These are phyloP conservation scores for Scheffersomyces illinoinensis DNA, from an alignment of 1,139 yeast genomes.

Conservation along the genomic window DNA sequence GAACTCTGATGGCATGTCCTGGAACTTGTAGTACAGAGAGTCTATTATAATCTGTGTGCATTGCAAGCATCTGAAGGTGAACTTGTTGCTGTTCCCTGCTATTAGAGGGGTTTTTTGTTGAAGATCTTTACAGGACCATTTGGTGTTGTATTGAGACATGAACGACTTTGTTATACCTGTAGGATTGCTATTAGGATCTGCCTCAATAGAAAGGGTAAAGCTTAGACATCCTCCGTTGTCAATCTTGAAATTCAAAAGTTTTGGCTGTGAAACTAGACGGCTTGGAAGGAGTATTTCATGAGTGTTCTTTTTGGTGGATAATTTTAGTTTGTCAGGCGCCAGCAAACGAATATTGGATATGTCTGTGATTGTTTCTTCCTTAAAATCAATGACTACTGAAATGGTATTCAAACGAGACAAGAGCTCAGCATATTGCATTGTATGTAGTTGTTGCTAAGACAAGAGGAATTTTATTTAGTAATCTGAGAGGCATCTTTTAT, in stretches of 20 bases:
- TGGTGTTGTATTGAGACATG: conserved; percentile 7
- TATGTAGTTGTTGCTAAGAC: not conserved
- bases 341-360: conserved; percentile 10
- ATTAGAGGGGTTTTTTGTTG: conserved; percentile 30
- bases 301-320: conserved; percentile 1
- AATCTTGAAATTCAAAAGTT: conserved; percentile 9
- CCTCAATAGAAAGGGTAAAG: conserved; percentile 1
- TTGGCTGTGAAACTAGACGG: not conserved
- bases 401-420: conserved; percentile 39
- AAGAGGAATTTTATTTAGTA: not conserved
- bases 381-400: conserved; percentile 28
- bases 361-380: conserved; percentile 8
- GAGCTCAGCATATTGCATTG: conserved; percentile 39
- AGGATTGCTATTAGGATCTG: conserved; percentile 3
- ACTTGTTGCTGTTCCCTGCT: conserved; percentile 21
- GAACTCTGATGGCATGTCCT: conserved; percentile 84
- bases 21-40: conserved; percentile 33
- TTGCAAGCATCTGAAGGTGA: conserved; percentile 32
- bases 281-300: conserved; percentile 3
- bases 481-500: not conserved
- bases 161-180: not conserved
- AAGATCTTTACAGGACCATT: conserved; percentile 46
- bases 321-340: not conserved
- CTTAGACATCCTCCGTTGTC: not conserved
- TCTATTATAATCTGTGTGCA: conserved; percentile 32